Conservation (phyloP, 2,329 filamentous ascomycete species). For the Diaporthe sp. region DNA sequence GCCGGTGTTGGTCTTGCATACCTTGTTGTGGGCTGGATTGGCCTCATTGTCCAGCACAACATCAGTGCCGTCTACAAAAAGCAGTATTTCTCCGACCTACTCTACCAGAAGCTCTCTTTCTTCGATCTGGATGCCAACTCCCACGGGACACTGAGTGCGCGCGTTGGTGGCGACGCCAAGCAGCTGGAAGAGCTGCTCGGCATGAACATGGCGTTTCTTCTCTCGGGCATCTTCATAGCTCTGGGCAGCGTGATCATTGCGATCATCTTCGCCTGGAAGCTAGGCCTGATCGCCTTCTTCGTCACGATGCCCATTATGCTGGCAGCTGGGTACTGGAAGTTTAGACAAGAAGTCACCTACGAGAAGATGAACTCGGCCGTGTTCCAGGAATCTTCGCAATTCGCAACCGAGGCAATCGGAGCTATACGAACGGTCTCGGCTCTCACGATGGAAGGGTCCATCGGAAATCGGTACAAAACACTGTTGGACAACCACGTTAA, state of each 20-base stretch:
- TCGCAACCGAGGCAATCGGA: constrained; percentile 72
- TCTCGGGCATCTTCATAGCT: constrained; percentile 71
- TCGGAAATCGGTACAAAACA: constrained; percentile 55
- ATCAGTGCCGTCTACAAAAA: constrained; percentile 51
- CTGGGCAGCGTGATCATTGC: constrained; percentile 66
- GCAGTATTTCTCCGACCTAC: constrained; percentile 70
- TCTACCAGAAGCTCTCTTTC: constrained; percentile 69
- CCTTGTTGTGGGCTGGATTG: constrained; percentile 57
- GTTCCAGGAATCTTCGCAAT: constrained; percentile 72
- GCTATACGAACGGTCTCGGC: constrained; percentile 73
- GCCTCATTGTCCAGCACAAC: not conserved
- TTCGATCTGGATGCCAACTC: constrained; percentile 63
- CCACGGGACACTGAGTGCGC: constrained; percentile 71
- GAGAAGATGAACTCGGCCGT: constrained; percentile 68
- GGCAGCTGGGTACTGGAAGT: constrained; percentile 53
- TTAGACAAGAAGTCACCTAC: constrained; percentile 76
- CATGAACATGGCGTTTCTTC: constrained; percentile 74
- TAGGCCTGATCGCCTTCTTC: constrained; percentile 55
- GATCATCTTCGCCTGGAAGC: constrained; percentile 56
- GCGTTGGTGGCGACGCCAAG: constrained; percentile 66
- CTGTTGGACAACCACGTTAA: constrained; percentile 61
- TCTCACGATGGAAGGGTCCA: constrained; percentile 71
- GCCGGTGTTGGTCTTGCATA: constrained; percentile 66
- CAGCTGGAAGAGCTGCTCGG: constrained; percentile 80
- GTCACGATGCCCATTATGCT: constrained; percentile 53